Evolutionary conservation across 148 eudicot genomes (phyloP), one percentile per base, ranked within the genome.

Genomic region (Limonium bicolor): DNA sequence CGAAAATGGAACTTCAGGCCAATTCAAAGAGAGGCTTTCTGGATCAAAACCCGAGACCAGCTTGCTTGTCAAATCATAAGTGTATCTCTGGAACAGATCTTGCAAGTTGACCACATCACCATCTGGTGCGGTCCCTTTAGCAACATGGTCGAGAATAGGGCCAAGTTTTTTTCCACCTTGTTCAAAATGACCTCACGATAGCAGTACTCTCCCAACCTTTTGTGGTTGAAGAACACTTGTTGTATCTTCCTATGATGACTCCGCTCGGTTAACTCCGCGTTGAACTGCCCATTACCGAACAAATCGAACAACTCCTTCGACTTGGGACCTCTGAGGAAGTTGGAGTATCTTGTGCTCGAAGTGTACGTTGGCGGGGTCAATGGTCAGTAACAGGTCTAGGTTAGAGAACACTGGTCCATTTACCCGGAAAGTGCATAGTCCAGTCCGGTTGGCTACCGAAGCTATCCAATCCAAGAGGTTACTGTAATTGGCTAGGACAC

Each of bases 271-370:
- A 16, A 20, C n/a, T 67, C 72, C 2, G 50, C 37, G 25, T 56
- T 62, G 29, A 67, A 56, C 15, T 48, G 52, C 46, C 72, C 72
- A 41, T 56, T 63, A 23, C 67, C 72, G 9, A 67, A 21, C 13
- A 61, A 23, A 1, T 67, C 72, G 11, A 61, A 61, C 0, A 50
- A 51, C 46, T 56, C 23, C 2, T 27, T 26, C 12, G 50, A 67
- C 43, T 8, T 61, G 45, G 23, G 33, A 43, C 23, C 72, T 55
- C 36, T 61, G 52, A 17, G 67, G 50, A 14, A 61, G 49, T 61
- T 67, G 1, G 63, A 8, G 59, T 30, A 48, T 10, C 21, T 32
- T 19, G 37, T 20, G 39, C 52, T 48, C 26, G 39, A 48, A 2
- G 39, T 37, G 33, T 67, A 67, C 40, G 24, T 67, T 56, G 7